These are phyloP conservation scores for Ophiostoma australiae DNA, from an alignment of 2,329 filamentous ascomycete genomes.

Conservation along the genomic window DNA sequence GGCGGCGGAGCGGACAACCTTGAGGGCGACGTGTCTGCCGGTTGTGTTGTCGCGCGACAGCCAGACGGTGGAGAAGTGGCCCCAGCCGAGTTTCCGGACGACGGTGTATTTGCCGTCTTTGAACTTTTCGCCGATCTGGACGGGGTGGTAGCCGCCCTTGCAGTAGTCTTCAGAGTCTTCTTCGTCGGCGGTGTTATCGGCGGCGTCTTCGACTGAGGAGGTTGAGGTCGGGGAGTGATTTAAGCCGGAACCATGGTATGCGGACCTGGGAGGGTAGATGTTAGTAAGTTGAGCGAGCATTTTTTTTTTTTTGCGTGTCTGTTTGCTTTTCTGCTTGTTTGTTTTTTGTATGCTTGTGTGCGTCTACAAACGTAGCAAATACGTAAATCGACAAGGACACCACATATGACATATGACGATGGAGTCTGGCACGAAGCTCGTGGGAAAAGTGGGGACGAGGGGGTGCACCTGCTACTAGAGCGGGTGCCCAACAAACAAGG, in stretches of 20 bases:
- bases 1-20: conserved; percentile 93
- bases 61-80: conserved; percentile 98
- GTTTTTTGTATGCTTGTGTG: too few species aligned
- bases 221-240: conserved; percentile 71
- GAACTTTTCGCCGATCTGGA: conserved; percentile 90
- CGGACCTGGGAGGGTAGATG: conserved; percentile 40
- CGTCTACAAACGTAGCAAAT: too few species aligned
- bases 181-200: conserved; percentile 92
- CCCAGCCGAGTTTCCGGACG: conserved; percentile 94
- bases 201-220: conserved; percentile 73
- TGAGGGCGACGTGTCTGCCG: conserved; percentile 92
- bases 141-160: conserved; percentile 97
- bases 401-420: conserved; percentile 5
- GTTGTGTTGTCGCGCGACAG: conserved; percentile 75
- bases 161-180: conserved; percentile 99
- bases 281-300: conserved; percentile 10
- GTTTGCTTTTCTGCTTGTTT: neutral
- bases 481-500: conserved; percentile 5
- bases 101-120: conserved; percentile 96
- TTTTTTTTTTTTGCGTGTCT: neutral
- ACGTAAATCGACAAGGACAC: too few species aligned
- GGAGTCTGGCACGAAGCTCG: conserved; percentile 8
- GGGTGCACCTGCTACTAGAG: conserved; percentile 6
- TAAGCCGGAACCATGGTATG: conserved; percentile 52
- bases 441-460: conserved; percentile 11